Evolutionary conservation across 345 rosid species (phyloP).

Genomic region (Anastatica hierochuntica): DNA sequence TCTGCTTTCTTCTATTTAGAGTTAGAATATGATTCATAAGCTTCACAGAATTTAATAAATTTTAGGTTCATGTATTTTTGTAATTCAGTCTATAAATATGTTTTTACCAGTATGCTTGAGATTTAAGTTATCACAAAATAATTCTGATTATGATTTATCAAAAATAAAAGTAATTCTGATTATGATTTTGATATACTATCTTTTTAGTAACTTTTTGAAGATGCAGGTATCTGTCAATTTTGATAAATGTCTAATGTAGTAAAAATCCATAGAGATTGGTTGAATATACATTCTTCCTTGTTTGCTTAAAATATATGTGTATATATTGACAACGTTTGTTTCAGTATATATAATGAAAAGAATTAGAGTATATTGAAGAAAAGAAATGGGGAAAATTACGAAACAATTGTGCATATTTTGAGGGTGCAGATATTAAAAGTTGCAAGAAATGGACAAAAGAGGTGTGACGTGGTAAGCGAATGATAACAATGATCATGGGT

Average conservation of each 20-base stretch:
- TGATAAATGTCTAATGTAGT: constrained; percentile 4
- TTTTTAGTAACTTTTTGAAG: background rate
- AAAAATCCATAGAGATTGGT: background rate
- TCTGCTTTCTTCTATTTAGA: no score
- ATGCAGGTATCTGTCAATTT: constrained; percentile 1
- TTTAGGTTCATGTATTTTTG: no score
- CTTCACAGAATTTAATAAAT: no score
- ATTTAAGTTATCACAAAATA: no score
- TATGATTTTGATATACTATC: background rate
- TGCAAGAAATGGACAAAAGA: constrained; percentile 18
- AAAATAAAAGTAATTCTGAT: no score
- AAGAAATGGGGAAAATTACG: background rate
- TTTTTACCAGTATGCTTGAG: no score
- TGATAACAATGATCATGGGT: constrained; percentile 27
- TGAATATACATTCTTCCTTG: no score
- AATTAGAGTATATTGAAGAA: background rate
- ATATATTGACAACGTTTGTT: background rate
- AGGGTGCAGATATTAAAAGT: constrained; percentile 23
- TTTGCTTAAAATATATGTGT: no score
- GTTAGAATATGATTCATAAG: no score
- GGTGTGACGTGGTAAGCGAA: constrained; percentile 21
- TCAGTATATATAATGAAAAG: constrained; percentile 9
- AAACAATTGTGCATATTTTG: constrained; percentile 15
- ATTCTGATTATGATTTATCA: no score
- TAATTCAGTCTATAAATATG: no score